phyloP scores from a whole-genome alignment of 179 eudicot species.

The Nepenthes alata region DNA sequence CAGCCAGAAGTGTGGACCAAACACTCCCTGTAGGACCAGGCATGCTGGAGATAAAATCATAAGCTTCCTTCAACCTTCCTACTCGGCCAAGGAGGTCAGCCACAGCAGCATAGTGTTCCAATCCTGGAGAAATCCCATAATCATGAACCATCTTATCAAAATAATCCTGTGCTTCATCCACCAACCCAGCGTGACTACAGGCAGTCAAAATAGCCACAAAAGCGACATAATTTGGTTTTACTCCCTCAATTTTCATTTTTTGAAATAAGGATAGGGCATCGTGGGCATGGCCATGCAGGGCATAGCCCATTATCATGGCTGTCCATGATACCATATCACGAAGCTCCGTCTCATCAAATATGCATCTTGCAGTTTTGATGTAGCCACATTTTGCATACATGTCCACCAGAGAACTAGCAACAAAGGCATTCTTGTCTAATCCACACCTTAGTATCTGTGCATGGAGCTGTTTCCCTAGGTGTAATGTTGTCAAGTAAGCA shows the following conservation, averaged over 20 bases:
- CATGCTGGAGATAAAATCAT: constrained; percentile 38
- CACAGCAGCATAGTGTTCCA: constrained; percentile 75
- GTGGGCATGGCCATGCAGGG: constrained; percentile 52
- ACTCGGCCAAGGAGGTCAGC: constrained; percentile 81
- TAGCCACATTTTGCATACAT: constrained; percentile 90
- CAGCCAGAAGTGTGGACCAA: constrained; percentile 55
- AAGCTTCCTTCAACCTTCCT: constrained; percentile 74
- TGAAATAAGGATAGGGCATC: constrained; percentile 52
- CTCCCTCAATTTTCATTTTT: constrained; percentile 41
- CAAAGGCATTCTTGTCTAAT: constrained; percentile 47
- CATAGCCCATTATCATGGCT: constrained; percentile 88
- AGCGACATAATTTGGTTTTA: constrained; percentile 50
- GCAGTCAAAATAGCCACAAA: constrained; percentile 74
- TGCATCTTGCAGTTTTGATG: constrained; percentile 38
- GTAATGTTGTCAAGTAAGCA: constrained; percentile 57
- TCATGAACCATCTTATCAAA: constrained; percentile 39
- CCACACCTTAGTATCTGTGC: constrained; percentile 45
- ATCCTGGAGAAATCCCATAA: constrained; percentile 41
- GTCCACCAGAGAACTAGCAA: constrained; percentile 76
- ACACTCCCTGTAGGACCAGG: constrained; percentile 29
- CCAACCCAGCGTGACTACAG: constrained; percentile 75
- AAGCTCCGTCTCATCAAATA: constrained; percentile 41
- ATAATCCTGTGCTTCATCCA: constrained; percentile 47
- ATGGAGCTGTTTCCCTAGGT: constrained; percentile 69
- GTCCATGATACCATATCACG: constrained; percentile 71